These are phyloP conservation scores for Mycosphaerella arachidis DNA, from an alignment of 2,329 filamentous ascomycete genomes.

Conservation along the genomic window DNA sequence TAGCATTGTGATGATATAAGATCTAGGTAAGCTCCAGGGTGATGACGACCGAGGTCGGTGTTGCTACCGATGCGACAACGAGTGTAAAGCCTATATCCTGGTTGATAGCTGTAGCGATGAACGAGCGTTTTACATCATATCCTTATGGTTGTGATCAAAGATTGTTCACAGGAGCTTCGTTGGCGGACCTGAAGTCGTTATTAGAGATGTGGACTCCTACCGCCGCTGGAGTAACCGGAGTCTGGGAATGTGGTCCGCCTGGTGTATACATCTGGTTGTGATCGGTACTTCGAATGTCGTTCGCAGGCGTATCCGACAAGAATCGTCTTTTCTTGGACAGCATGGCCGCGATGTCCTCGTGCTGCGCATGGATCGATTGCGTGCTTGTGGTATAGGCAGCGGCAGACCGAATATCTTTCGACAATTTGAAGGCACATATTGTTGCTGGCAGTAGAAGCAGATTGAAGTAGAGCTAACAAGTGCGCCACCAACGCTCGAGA, in stretches of 20 bases:
- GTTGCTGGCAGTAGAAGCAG: conserved; percentile 15
- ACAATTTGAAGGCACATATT: conserved; percentile 83
- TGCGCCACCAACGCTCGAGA: background rate
- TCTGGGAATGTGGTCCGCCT: conserved; percentile 15
- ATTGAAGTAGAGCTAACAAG: background rate
- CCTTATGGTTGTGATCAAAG: background rate
- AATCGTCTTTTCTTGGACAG: conserved; percentile 68
- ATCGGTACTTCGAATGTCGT: conserved; percentile 17
- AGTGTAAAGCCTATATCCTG: too few relatives aligned
- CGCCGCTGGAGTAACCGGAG: conserved; percentile 23
- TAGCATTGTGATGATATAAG: too few relatives aligned
- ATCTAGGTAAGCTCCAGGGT: too few relatives aligned
- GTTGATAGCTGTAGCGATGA: too few relatives aligned
- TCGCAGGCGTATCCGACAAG: conserved; percentile 76
- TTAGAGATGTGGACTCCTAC: conserved; percentile 4
- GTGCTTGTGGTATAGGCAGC: conserved; percentile 83
- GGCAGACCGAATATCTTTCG: conserved; percentile 81
- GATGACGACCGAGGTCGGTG: too few relatives aligned
- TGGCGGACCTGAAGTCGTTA: background rate
- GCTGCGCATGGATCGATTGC: conserved; percentile 75
- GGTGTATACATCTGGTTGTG: conserved; percentile 4
- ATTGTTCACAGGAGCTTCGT: background rate
- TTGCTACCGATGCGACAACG: too few relatives aligned
- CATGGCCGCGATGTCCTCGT: conserved; percentile 69
- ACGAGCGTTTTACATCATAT: background rate